phyloP scores from a whole-genome alignment of 164 flowering plant genomes.

The Stephania yunnanensis region DNA sequence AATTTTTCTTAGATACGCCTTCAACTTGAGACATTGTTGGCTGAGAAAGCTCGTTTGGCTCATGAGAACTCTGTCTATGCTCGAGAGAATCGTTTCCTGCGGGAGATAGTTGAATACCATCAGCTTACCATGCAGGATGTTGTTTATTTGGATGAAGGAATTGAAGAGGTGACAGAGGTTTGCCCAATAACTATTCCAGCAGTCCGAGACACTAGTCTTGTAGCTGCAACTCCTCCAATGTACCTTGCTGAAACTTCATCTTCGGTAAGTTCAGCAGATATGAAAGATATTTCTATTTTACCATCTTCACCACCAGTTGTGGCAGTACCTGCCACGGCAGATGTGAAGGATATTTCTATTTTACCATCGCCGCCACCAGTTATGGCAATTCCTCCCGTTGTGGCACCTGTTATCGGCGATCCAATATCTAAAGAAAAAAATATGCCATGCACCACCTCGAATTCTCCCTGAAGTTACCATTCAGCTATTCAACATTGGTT shows the following conservation, averaged over 20 bases:
- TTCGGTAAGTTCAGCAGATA: not conserved
- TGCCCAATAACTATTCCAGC: slow-evolving; percentile 33
- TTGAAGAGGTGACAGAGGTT: slow-evolving; percentile 81
- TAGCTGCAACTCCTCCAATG: slow-evolving; percentile 1
- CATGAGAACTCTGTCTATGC: slow-evolving; percentile 79
- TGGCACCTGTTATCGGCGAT: not conserved
- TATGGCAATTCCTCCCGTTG: not conserved
- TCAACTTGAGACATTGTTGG: slow-evolving; percentile 87
- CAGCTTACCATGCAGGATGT: slow-evolving; percentile 97
- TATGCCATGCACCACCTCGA: not conserved
- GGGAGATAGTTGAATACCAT: slow-evolving; percentile 93
- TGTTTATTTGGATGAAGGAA: slow-evolving; percentile 79
- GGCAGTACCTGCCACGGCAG: not conserved
- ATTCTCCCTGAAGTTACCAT: not conserved
- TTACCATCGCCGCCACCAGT: slow-evolving; percentile 1
- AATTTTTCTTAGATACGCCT: slow-evolving; percentile 65
- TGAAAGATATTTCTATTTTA: not conserved
- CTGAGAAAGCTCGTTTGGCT: slow-evolving; percentile 90
- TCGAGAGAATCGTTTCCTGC: slow-evolving; percentile 83
- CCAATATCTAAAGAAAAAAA: not conserved
- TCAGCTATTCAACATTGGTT: not conserved
- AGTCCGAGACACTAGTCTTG: slow-evolving; percentile 14
- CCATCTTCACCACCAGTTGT: not conserved
- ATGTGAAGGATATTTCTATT: not conserved
- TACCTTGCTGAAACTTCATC: slow-evolving; percentile 1